Conservation (phyloP, 257 asterid genomes). For the Anisodus acutangulus region DNA sequence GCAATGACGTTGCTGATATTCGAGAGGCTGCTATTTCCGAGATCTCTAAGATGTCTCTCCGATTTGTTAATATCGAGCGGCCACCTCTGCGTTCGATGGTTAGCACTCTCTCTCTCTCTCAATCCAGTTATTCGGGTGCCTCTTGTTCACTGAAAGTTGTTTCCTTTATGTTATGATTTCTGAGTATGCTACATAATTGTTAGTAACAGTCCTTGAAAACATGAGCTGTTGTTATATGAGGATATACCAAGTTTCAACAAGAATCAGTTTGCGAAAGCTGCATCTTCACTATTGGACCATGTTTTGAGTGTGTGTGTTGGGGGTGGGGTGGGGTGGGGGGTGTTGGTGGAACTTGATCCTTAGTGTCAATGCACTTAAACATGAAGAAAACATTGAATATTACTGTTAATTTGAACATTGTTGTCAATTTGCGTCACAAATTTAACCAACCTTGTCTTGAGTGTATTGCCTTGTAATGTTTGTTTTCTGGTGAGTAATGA, state of each 20-base stretch:
- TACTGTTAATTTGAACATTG: neutral
- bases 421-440: neutral
- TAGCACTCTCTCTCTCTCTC: slow-evolving; percentile 36
- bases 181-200: slow-evolving; percentile 4
- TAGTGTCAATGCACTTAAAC: neutral
- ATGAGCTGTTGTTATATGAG: neutral
- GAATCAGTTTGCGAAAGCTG: neutral
- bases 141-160: neutral
- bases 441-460: neutral
- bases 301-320: neutral
- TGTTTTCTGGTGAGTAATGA: neutral
- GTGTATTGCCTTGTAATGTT: neutral
- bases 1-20: slow-evolving; percentile 64
- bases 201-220: neutral
- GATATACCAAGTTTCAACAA: neutral
- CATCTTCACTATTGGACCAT: neutral
- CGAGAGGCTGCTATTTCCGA: slow-evolving; percentile 73
- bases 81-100: slow-evolving; percentile 73
- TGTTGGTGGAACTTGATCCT: slow-evolving; percentile 8
- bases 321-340: too few relatives aligned
- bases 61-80: slow-evolving; percentile 50
- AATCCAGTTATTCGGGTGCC: neutral
- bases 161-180: neutral
- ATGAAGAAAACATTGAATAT: neutral
- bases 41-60: slow-evolving; percentile 84